Evolutionary conservation across 495 filamentous ascomycete genomes (phyloP).

Genomic region (Parathielavia appendiculata): DNA sequence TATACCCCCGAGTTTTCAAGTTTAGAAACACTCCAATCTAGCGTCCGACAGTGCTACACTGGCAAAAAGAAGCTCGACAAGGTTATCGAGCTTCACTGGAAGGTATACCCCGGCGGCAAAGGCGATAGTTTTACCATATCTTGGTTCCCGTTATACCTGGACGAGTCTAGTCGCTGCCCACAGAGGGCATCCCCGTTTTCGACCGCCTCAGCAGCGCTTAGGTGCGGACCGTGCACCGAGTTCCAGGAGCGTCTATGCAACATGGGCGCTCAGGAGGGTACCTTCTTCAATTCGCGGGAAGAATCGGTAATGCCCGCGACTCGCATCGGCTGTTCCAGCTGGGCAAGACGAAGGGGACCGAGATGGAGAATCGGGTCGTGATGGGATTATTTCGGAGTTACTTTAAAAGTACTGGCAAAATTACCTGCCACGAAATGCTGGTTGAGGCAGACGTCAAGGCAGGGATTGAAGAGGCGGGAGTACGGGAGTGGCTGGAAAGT

Average conservation of each 20-base stretch:
- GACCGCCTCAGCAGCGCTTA: neutral
- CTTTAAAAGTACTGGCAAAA: neutral
- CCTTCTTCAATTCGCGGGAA: neutral
- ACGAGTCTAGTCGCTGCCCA: neutral
- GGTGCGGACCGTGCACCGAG: neutral
- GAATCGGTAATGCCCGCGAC: neutral
- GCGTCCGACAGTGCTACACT: neutral
- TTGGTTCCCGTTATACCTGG: neutral
- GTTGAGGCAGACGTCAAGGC: neutral
- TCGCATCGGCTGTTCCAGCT: neutral
- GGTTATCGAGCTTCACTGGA: neutral
- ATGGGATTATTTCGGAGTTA: neutral
- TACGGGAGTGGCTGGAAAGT: neutral
- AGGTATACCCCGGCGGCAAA: neutral
- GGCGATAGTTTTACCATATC: neutral
- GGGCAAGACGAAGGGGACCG: neutral
- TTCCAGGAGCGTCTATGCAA: neutral
- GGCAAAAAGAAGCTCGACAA: neutral
- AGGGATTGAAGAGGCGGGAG: neutral
- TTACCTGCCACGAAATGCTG: neutral
- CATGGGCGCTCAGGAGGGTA: neutral
- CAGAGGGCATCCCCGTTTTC: neutral
- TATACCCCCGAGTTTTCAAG: too few relatives aligned
- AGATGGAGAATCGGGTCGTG: neutral
- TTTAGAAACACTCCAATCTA: too few relatives aligned